Evolutionary conservation across 805 yeast species (phyloP).

Genomic region (Sugiyamaella chiloensis): DNA sequence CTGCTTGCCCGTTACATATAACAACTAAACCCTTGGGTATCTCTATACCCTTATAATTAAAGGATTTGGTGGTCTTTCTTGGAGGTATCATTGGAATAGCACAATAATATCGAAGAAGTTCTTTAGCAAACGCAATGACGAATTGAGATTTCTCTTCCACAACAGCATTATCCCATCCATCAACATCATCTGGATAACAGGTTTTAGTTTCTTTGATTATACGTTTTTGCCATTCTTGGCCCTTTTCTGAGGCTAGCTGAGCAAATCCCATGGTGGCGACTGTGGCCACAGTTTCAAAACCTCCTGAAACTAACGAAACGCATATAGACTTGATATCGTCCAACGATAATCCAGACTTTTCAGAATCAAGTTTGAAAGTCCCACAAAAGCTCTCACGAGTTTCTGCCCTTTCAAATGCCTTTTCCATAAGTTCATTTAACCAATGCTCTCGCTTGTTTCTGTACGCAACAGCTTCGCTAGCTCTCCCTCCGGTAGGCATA

Average conservation of each 20-base stretch:
- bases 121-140: slow-evolving; percentile 55
- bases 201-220: slow-evolving; percentile 44
- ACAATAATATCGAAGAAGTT: slow-evolving; percentile 57
- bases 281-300: slow-evolving; percentile 68
- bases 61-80: slow-evolving; percentile 50
- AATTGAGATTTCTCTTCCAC: slow-evolving; percentile 42
- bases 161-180: slow-evolving; percentile 27
- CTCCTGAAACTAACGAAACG: slow-evolving; percentile 73
- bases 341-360: slow-evolving; percentile 23
- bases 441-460: background rate
- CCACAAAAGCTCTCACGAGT: slow-evolving; percentile 4
- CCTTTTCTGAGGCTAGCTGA: slow-evolving; percentile 39
- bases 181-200: slow-evolving; percentile 28
- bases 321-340: slow-evolving; percentile 56
- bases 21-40: slow-evolving; percentile 59
- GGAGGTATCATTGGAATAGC: slow-evolving; percentile 68
- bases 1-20: slow-evolving; percentile 63
- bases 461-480: background rate
- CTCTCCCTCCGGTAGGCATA: background rate
- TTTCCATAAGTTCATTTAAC: background rate
- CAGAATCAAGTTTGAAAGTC: slow-evolving; percentile 25
- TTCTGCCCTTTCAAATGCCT: slow-evolving; percentile 2
- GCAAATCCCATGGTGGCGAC: slow-evolving; percentile 55
- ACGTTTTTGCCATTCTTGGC: slow-evolving; percentile 39
- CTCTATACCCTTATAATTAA: slow-evolving; percentile 37